These are phyloP conservation scores for Penicillium chermesinum DNA, from an alignment of 495 filamentous ascomycete genomes.

Conservation along the genomic window DNA sequence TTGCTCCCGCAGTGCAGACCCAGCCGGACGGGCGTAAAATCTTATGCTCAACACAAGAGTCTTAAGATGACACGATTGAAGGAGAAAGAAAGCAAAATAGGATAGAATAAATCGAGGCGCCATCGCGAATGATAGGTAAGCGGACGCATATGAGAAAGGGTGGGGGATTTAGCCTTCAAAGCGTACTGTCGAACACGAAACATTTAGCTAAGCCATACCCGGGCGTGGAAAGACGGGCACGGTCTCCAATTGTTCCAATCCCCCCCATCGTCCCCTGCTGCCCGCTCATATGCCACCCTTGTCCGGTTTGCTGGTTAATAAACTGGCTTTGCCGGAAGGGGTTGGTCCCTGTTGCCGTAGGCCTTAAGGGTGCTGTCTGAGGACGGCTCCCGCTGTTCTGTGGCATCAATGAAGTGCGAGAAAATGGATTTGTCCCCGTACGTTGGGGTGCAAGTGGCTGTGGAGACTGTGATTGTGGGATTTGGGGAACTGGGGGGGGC, in stretches of 20 bases:
- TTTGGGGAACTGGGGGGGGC: slow-evolving; percentile 38
- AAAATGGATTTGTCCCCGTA: slow-evolving; percentile 51
- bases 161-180: no score
- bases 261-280: slow-evolving; percentile 77
- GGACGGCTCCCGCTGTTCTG: slow-evolving; percentile 12
- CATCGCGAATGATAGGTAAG: no score
- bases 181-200: background rate
- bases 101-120: no score
- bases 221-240: slow-evolving; percentile 84
- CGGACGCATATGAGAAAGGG: no score
- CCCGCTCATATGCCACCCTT: slow-evolving; percentile 72
- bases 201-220: slow-evolving; percentile 34
- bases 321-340: slow-evolving; percentile 88
- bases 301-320: slow-evolving; percentile 78
- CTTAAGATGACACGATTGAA: background rate
- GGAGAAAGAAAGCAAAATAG: background rate
- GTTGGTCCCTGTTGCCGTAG: slow-evolving; percentile 84
- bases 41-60: background rate
- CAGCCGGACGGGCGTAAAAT: background rate
- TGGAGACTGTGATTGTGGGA: slow-evolving; percentile 33
- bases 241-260: slow-evolving; percentile 71
- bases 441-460: slow-evolving; percentile 36
- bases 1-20: background rate
- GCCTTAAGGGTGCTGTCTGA: slow-evolving; percentile 43
- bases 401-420: slow-evolving; percentile 39